Percentiles rank a stretch among this genome's conserved stretches.
These are phyloP conservation scores for Rhododendron molle DNA, from an alignment of 148 eudicot species.

Conservation along the genomic window DNA sequence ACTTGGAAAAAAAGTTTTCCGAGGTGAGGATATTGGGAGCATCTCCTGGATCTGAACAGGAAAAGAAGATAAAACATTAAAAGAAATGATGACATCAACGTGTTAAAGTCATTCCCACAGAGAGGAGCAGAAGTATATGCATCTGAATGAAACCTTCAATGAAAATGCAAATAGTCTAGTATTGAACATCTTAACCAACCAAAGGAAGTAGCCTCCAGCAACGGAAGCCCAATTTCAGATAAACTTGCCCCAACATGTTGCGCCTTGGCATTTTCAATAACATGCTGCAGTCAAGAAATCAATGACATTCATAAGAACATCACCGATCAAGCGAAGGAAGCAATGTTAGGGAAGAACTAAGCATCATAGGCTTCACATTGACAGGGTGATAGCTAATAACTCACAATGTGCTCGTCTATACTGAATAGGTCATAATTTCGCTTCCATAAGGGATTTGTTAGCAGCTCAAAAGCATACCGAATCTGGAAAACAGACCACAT, in stretches of 20 bases:
- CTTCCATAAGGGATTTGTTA: constrained; percentile 70
- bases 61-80: not conserved
- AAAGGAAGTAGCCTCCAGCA: constrained; percentile 40
- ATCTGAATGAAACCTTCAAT: not conserved
- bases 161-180: not conserved
- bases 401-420: constrained; percentile 71
- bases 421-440: constrained; percentile 75
- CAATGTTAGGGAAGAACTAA: not conserved
- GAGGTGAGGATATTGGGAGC: constrained; percentile 36
- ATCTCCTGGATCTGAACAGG: constrained; percentile 42
- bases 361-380: constrained; percentile 1
- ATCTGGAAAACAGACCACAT: constrained; percentile 46
- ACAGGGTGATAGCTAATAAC: constrained; percentile 18
- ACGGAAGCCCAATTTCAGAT: constrained; percentile 48
- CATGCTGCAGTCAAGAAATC: constrained; percentile 44
- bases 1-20: constrained; percentile 38
- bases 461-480: constrained; percentile 84
- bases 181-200: constrained; percentile 41
- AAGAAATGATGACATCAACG: not conserved
- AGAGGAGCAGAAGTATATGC: not conserved
- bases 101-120: no score
- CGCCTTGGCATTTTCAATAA: constrained; percentile 43
- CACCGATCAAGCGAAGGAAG: not conserved
- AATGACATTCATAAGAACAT: not conserved
- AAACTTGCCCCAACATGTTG: constrained; percentile 37